phyloP scores from a whole-genome alignment of 495 filamentous ascomycete genomes.

The Cladorrhinum samala region DNA sequence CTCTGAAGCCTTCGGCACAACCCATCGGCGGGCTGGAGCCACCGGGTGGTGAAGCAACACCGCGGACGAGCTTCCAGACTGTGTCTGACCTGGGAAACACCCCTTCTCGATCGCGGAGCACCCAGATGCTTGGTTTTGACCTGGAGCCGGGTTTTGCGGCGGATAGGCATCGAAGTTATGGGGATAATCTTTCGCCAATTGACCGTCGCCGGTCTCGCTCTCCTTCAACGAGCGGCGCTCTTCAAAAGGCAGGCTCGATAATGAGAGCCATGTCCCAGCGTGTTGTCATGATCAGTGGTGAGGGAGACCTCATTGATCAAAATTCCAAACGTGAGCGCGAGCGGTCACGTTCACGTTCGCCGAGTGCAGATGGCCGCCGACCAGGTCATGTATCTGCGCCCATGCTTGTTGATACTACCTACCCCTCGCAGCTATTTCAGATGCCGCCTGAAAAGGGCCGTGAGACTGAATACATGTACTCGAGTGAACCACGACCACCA shows the following conservation, averaged over 20 bases:
- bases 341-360: slow-evolving; percentile 50
- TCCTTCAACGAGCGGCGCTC: slow-evolving; percentile 53
- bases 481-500: slow-evolving; percentile 17
- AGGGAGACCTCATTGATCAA: slow-evolving; percentile 69
- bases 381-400: slow-evolving; percentile 34
- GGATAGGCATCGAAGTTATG: slow-evolving; percentile 41
- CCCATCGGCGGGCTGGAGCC: slow-evolving; percentile 56
- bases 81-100: slow-evolving; percentile 42
- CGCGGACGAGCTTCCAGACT: slow-evolving; percentile 59
- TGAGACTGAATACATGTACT: slow-evolving; percentile 31
- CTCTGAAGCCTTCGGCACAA: slow-evolving; percentile 56
- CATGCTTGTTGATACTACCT: slow-evolving; percentile 49
- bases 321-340: slow-evolving; percentile 53
- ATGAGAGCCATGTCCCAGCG: slow-evolving; percentile 96
- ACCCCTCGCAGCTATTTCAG: slow-evolving; percentile 39
- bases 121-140: slow-evolving; percentile 41
- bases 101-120: slow-evolving; percentile 34
- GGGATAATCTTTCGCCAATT: slow-evolving; percentile 39
- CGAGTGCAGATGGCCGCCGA: slow-evolving; percentile 34
- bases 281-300: slow-evolving; percentile 92
- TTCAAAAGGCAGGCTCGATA: slow-evolving; percentile 79
- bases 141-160: slow-evolving; percentile 46
- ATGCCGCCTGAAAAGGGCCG: slow-evolving; percentile 41
- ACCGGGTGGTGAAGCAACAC: slow-evolving; percentile 48
- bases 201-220: slow-evolving; percentile 50